These are phyloP conservation scores for Cinnamomum chago DNA, from an alignment of 164 flowering plant species.

Conservation along the genomic window DNA sequence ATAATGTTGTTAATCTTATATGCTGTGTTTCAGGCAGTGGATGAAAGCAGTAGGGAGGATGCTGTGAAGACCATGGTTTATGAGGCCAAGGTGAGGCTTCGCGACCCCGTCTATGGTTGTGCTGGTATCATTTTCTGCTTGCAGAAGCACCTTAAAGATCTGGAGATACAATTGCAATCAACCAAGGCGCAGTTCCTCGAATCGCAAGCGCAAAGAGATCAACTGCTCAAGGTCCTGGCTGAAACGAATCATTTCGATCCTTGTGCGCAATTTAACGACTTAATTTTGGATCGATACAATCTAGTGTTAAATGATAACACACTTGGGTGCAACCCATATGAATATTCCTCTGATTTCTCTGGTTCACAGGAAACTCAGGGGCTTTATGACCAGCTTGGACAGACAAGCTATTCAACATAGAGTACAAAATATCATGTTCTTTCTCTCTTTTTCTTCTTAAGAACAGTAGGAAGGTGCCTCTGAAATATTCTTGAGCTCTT, in stretches of 20 bases:
- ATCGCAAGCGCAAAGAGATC: slow-evolving; percentile 18
- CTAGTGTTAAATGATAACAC: slow-evolving; percentile 3
- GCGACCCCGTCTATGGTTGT: slow-evolving; percentile 72
- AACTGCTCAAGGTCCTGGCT: slow-evolving; percentile 22
- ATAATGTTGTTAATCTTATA: background rate
- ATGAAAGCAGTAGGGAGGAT: slow-evolving; percentile 45
- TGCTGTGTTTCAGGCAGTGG: slow-evolving; percentile 30
- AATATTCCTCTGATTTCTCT: background rate
- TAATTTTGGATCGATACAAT: background rate
- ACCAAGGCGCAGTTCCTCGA: background rate
- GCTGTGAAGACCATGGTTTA: slow-evolving; percentile 63
- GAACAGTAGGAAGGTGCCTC: too few relatives aligned
- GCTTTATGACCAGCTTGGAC: background rate
- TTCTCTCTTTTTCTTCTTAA: too few relatives aligned
- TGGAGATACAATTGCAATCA: slow-evolving; percentile 55
- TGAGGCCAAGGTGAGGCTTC: slow-evolving; percentile 53
- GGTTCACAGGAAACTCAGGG: background rate
- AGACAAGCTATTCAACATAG: background rate
- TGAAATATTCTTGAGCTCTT: too few relatives aligned
- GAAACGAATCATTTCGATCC: slow-evolving; percentile 9
- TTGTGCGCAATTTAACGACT: too few relatives aligned
- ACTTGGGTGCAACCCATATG: slow-evolving; percentile 12
- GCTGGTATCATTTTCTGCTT: slow-evolving; percentile 64
- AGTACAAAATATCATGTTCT: too few relatives aligned
- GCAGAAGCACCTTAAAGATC: slow-evolving; percentile 58